Evolutionary conservation across 1,139 yeast species (phyloP).

Genomic region (Suhomyces terraborum): DNA sequence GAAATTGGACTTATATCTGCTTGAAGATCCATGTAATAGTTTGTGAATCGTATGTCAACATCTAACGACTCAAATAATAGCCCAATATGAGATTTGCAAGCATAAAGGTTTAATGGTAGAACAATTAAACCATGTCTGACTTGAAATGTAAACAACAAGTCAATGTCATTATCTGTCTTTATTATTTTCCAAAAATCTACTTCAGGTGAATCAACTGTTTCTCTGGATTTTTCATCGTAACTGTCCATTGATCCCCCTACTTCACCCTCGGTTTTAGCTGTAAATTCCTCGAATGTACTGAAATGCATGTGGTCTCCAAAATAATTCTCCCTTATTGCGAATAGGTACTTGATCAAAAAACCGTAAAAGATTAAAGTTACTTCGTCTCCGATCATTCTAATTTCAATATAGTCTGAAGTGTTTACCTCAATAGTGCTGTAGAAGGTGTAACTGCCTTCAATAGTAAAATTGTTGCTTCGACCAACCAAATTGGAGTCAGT

Average conservation of each 20-base stretch:
- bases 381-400: constrained; percentile 65
- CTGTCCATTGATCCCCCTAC: constrained; percentile 3
- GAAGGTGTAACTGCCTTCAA: constrained; percentile 69
- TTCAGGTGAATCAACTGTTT: constrained; percentile 15
- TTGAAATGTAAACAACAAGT: constrained; percentile 69
- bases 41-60: constrained; percentile 81
- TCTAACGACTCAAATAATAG: constrained; percentile 67
- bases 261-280: constrained; percentile 22
- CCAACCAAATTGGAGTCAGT: constrained; percentile 62
- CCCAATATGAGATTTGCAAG: constrained; percentile 61
- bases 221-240: not conserved
- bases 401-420: constrained; percentile 66
- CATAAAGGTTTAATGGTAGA: constrained; percentile 73
- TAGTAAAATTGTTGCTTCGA: constrained; percentile 57
- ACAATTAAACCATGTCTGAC: constrained; percentile 70
- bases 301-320: constrained; percentile 87
- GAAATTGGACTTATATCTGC: constrained; percentile 55
- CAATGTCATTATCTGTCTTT: constrained; percentile 71
- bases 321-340: constrained; percentile 82
- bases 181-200: constrained; percentile 42
- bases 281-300: constrained; percentile 81
- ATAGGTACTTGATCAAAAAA: constrained; percentile 69
- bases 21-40: constrained; percentile 86
- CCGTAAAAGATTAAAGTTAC: constrained; percentile 79
- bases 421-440: constrained; percentile 60